phyloP scores from a whole-genome alignment of 2,329 filamentous ascomycete genomes.

The Parastagonospora nodorum region DNA sequence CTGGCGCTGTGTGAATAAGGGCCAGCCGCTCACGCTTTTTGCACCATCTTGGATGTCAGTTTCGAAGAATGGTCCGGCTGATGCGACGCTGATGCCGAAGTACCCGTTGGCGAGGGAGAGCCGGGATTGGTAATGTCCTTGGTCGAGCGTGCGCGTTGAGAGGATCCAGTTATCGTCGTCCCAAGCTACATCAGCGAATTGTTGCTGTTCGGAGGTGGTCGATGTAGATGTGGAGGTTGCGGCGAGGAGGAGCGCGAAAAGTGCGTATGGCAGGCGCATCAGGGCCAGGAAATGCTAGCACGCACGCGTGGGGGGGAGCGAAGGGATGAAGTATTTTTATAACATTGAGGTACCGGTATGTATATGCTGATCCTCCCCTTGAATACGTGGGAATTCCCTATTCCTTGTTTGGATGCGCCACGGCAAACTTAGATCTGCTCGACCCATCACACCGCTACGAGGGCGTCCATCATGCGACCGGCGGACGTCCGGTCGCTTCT shows the following conservation, averaged over 20 bases:
- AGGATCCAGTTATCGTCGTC: slow-evolving; percentile 63
- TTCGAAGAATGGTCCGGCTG: slow-evolving; percentile 67
- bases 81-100: slow-evolving; percentile 66
- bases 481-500: too few relatives aligned
- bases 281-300: too few relatives aligned
- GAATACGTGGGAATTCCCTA: too few relatives aligned
- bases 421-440: too few relatives aligned
- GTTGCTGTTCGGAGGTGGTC: slow-evolving; percentile 25
- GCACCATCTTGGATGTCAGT: slow-evolving; percentile 56
- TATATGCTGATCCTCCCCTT: too few relatives aligned
- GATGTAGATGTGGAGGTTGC: slow-evolving; percentile 12
- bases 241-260: slow-evolving; percentile 11
- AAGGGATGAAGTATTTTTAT: too few relatives aligned
- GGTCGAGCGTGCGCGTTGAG: slow-evolving; percentile 58
- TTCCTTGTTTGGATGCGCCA: too few relatives aligned
- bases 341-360: too few relatives aligned
- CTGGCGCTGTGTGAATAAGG: slow-evolving; percentile 66
- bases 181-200: slow-evolving; percentile 58
- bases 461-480: too few relatives aligned
- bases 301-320: too few relatives aligned
- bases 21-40: slow-evolving; percentile 69
- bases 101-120: slow-evolving; percentile 63
- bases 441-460: too few relatives aligned
- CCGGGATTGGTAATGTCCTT: slow-evolving; percentile 65
- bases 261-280: too few relatives aligned